Percentiles rank a stretch among this genome's conserved stretches.
phyloP scores from a whole-genome alignment of 352 stramenopile species.

The Pseudoperonospora humuli region DNA sequence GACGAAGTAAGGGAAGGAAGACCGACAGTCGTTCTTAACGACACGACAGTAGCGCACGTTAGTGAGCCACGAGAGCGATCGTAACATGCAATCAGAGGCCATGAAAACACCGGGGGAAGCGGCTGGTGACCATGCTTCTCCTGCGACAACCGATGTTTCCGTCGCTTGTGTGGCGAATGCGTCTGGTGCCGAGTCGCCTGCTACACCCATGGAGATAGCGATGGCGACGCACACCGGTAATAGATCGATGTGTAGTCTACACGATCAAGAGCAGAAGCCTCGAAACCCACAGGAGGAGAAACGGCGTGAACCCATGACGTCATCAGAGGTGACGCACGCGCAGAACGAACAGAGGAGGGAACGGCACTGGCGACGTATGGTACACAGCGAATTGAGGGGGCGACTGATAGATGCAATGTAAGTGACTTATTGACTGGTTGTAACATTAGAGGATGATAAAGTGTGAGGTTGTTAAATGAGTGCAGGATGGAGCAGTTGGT shows the following conservation, averaged over 20 bases:
- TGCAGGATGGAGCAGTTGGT: constrained; percentile 49
- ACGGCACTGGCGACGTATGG: constrained; percentile 27
- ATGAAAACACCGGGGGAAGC: constrained; percentile 16
- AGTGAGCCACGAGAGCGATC: constrained; percentile 8
- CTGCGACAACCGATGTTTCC: not conserved
- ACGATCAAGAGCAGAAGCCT: constrained; percentile 6
- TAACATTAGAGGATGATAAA: not conserved
- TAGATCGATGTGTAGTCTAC: not conserved
- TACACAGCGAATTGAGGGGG: constrained; percentile 29
- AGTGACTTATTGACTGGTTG: not conserved
- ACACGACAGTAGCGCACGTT: constrained; percentile 6
- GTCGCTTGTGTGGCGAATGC: constrained; percentile 8
- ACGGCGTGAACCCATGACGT: constrained; percentile 12
- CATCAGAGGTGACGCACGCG: constrained; percentile 14
- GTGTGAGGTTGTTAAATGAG: not conserved
- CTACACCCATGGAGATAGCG: constrained; percentile 24
- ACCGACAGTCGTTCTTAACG: not conserved
- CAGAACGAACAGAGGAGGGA: constrained; percentile 30
- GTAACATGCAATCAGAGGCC: constrained; percentile 17
- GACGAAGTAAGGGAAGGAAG: constrained; percentile 1
- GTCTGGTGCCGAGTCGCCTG: constrained; percentile 19
- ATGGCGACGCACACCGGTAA: constrained; percentile 2
- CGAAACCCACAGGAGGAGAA: constrained; percentile 4
- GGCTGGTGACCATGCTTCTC: not conserved
- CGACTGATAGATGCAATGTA: constrained; percentile 31